Conservation (phyloP, 208 protist genomes). For the Trichomonas gallinae region DNA sequence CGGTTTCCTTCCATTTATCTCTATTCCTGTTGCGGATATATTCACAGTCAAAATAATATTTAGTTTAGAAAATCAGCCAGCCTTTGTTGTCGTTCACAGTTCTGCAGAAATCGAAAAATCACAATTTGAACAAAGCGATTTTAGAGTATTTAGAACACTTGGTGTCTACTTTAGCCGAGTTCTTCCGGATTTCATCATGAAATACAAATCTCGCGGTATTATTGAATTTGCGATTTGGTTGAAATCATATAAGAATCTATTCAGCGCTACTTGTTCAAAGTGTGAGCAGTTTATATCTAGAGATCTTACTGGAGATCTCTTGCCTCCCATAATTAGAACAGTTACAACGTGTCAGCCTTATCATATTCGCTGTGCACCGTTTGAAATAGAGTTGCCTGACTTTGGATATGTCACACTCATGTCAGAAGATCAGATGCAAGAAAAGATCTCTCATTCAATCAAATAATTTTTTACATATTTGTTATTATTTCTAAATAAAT, state of each 20-base stretch:
- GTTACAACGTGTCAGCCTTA: not conserved
- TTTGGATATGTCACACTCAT: not conserved
- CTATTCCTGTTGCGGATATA: not conserved
- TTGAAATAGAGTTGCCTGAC: not conserved
- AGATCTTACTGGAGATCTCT: not conserved
- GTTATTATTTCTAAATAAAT: not conserved
- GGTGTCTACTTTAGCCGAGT: not conserved
- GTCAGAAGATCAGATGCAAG: constrained; percentile 22
- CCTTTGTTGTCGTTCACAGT: not conserved
- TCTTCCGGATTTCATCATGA: not conserved
- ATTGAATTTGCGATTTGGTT: not conserved
- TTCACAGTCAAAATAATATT: not conserved
- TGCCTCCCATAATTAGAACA: not conserved
- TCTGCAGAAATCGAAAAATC: not conserved
- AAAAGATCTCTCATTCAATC: not conserved
- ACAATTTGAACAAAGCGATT: not conserved
- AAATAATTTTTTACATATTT: not conserved
- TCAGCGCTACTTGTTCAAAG: not conserved
- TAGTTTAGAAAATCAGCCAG: not conserved
- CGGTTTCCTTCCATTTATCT: not conserved
- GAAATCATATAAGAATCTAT: not conserved
- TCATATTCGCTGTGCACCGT: not conserved
- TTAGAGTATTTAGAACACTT: not conserved
- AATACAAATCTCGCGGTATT: not conserved
- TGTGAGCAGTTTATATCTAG: not conserved